Evolutionary conservation across 202 grass and related monocot species (phyloP), one percentile per base, ranked within the genome.

Genomic region (Saccharum hybrid): DNA sequence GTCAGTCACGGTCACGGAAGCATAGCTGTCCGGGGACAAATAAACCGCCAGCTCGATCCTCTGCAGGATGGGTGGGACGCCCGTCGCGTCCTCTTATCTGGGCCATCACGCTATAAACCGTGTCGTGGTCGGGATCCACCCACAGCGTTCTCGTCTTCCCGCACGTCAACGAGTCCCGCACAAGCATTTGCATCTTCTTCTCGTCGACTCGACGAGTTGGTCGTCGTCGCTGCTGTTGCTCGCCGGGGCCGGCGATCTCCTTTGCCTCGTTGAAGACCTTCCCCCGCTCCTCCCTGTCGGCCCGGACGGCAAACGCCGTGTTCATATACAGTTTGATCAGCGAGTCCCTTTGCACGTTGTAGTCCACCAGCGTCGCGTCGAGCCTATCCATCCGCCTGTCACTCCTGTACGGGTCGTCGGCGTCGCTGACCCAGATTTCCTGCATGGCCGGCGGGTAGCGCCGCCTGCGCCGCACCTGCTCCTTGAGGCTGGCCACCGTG

Each of bases 401-500:
- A 33, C 31, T 33, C 4, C 0, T 51, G 15, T 51, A 51, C 15
- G 48, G 48, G 1, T 18, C 1, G 49, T 18, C 49, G 0, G 6
- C 16, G 7, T n/a, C 33, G 33, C 6, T 54, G 6, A 54, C 16
- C 5, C 5, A 0, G 16, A 54, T 18, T 0, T 19, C 1, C 63
- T 67, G 65, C 65, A 39, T 18, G 15, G 33, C 65, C 36, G 1
- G 2, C 65, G 65, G 65, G 8, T 67, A 67, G 34, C 65, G 1
- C 16, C 16, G 3, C 31, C 43, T 33, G 7, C 26, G 14, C 14
- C 6, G 45, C 26, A 73, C 26, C 45, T 52, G 45, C 3, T 8
- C 71, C 45, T 19, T 73, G 45, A 73, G 7, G 71, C 45, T 33
- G 45, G 71, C 45, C 3, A 73, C 71, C 45, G 71, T 73, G 43